A percentile compares a stretch with the other conserved stretches of the same genome.
These are phyloP conservation scores for Hydrangea macrophylla DNA, from an alignment of 148 eudicot genomes.

Conservation along the genomic window DNA sequence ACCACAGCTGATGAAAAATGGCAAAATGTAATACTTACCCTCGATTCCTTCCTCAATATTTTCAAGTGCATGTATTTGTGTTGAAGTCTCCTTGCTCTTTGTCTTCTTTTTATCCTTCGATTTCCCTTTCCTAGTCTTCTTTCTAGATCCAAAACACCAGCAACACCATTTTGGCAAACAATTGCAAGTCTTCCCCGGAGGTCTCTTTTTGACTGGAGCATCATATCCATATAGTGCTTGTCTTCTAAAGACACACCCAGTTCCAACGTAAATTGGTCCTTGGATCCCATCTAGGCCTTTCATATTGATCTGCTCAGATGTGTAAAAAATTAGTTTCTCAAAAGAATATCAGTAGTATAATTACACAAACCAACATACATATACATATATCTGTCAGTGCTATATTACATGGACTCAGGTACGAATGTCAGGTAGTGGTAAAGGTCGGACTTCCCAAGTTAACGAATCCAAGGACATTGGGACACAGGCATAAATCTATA, in stretches of 20 bases:
- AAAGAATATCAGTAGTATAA: background rate
- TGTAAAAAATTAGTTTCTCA: conserved; percentile 5
- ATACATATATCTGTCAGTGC: too few relatives aligned
- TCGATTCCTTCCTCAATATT: conserved; percentile 63
- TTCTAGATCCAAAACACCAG: conserved; percentile 43
- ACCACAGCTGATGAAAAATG: background rate
- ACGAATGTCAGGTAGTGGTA: too few relatives aligned
- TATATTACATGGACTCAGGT: too few relatives aligned
- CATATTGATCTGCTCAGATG: conserved; percentile 66
- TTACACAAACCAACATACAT: background rate
- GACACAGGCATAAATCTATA: too few relatives aligned
- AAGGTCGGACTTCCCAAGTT: too few relatives aligned
- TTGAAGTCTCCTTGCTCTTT: conserved; percentile 51
- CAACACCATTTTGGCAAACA: conserved; percentile 89
- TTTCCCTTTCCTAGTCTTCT: conserved; percentile 43
- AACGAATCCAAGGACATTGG: too few relatives aligned
- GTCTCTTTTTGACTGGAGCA: conserved; percentile 77
- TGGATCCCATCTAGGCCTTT: conserved; percentile 94
- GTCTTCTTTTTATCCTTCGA: conserved; percentile 44
- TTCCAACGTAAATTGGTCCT: conserved; percentile 90
- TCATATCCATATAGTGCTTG: conserved; percentile 89
- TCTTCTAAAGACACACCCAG: conserved; percentile 88
- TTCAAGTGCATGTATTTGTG: conserved; percentile 68
- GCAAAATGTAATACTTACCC: conserved; percentile 28
- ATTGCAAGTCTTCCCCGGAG: conserved; percentile 77